Evolutionary conservation across 306 rosid species (phyloP).

Genomic region (Glycine soja): DNA sequence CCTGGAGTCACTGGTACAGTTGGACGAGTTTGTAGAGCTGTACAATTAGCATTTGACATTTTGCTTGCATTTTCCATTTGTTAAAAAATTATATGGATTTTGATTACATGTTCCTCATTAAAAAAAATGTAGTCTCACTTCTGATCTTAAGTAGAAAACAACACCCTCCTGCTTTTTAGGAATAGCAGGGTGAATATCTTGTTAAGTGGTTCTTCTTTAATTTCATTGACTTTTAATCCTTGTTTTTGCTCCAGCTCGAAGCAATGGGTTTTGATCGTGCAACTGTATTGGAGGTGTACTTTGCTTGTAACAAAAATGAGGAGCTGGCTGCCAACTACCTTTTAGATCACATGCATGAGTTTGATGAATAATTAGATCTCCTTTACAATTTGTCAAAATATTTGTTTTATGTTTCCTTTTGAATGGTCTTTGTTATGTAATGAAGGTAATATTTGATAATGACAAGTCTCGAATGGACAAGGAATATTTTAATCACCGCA

Average conservation of each 20-base stretch:
- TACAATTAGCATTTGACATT: too few species aligned
- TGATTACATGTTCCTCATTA: background rate
- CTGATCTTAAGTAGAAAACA: background rate
- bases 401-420: slow-evolving; percentile 28
- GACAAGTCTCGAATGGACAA: slow-evolving; percentile 36
- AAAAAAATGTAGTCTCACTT: background rate
- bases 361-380: slow-evolving; percentile 62
- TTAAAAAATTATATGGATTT: background rate
- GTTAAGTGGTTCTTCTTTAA: background rate
- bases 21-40: too few species aligned
- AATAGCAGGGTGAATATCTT: background rate
- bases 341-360: slow-evolving; percentile 88
- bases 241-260: slow-evolving; percentile 62
- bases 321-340: slow-evolving; percentile 96
- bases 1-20: background rate
- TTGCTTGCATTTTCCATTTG: background rate
- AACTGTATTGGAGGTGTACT: slow-evolving; percentile 81
- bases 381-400: slow-evolving; percentile 29
- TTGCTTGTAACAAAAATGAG: slow-evolving; percentile 92
- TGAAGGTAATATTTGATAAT: slow-evolving; percentile 33
- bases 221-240: background rate
- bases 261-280: slow-evolving; percentile 92
- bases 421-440: background rate
- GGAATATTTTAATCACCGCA: slow-evolving; percentile 19
- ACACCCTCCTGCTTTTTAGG: background rate